phyloP scores from a whole-genome alignment of 2,329 filamentous ascomycete genomes.

The Myriosclerotinia curreyana region DNA sequence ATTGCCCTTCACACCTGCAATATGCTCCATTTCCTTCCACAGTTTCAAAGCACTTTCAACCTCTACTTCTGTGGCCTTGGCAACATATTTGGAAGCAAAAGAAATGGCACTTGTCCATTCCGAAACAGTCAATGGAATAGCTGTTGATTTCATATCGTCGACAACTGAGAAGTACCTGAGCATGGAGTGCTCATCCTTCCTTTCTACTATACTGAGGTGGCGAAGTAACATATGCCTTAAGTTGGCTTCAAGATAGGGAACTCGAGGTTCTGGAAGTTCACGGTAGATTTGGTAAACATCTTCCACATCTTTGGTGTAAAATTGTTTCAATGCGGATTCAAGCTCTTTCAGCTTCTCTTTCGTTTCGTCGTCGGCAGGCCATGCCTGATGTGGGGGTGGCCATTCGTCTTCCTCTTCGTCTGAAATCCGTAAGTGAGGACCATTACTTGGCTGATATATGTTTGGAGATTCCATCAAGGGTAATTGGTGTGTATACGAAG shows the following conservation, averaged over 20 bases:
- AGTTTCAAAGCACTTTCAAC: slow-evolving; percentile 68
- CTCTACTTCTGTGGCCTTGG: slow-evolving; percentile 55
- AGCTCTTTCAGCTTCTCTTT: slow-evolving; percentile 34
- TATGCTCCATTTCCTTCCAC: slow-evolving; percentile 87
- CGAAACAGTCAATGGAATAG: slow-evolving; percentile 60
- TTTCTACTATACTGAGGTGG: slow-evolving; percentile 36
- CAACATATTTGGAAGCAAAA: slow-evolving; percentile 71
- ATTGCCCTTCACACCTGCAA: slow-evolving; percentile 61
- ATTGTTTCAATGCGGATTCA: slow-evolving; percentile 27
- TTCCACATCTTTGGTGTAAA: slow-evolving; percentile 30
- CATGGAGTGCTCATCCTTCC: slow-evolving; percentile 54
- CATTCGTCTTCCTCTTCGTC: slow-evolving; percentile 48
- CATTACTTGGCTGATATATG: slow-evolving; percentile 52
- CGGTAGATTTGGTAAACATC: slow-evolving; percentile 40
- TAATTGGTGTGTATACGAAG: slow-evolving; percentile 53
- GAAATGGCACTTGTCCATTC: slow-evolving; percentile 86
- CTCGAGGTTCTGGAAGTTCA: slow-evolving; percentile 38
- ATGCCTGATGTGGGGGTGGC: slow-evolving; percentile 35
- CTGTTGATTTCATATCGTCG: slow-evolving; percentile 75
- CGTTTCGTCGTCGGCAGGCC: slow-evolving; percentile 35
- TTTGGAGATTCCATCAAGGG: slow-evolving; percentile 50
- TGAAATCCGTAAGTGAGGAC: slow-evolving; percentile 50
- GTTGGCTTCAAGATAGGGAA: slow-evolving; percentile 36
- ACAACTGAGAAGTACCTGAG: slow-evolving; percentile 79
- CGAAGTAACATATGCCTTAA: slow-evolving; percentile 37